Percentiles rank a stretch among this genome's conserved stretches.
These are phyloP conservation scores for Aspergillus carbonarius DNA, from an alignment of 2,329 filamentous ascomycete genomes.

Conservation along the genomic window DNA sequence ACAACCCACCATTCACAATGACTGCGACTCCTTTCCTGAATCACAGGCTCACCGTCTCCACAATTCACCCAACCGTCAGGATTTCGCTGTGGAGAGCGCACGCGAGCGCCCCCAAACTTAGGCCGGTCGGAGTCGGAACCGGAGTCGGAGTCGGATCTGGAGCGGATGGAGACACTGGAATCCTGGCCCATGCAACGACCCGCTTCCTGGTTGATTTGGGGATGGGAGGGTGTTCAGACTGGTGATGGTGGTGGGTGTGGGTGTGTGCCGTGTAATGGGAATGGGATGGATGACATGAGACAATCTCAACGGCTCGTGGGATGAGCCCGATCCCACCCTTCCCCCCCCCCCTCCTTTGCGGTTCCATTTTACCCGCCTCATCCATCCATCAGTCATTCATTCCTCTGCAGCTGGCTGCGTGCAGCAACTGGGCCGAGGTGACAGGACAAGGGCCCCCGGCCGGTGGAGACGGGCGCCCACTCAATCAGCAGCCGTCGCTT, in stretches of 20 bases:
- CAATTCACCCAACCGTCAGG: neutral
- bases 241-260: no score
- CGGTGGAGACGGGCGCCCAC: neutral
- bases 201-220: neutral
- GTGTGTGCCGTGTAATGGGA: neutral
- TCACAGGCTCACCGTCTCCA: no score
- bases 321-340: neutral
- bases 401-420: neutral
- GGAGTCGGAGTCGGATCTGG: neutral
- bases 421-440: neutral
- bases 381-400: neutral
- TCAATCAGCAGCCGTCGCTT: neutral
- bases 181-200: neutral
- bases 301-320: neutral
- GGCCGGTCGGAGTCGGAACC: neutral
- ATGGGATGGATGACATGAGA: neutral
- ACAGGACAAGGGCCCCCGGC: neutral
- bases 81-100: neutral
- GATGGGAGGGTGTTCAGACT: neutral
- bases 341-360: neutral
- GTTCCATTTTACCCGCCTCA: no score
- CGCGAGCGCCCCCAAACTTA: slow-evolving; percentile 6
- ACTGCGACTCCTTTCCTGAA: no score
- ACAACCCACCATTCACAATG: no score
- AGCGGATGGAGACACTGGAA: neutral